These are phyloP conservation scores for Candida golubevii DNA, from an alignment of 805 yeast genomes.

Conservation along the genomic window DNA sequence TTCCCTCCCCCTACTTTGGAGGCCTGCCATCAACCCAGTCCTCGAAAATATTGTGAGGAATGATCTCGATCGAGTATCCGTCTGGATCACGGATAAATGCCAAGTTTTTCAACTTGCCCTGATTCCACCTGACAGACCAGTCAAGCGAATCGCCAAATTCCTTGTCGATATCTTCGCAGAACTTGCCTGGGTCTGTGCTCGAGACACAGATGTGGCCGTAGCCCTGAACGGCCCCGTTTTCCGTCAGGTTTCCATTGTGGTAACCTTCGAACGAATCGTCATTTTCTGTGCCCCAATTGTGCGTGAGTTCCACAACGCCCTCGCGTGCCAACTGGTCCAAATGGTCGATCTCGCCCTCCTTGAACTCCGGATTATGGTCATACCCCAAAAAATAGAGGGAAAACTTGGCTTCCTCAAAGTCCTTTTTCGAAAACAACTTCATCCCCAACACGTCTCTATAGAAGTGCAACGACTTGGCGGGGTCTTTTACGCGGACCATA, in stretches of 20 bases:
- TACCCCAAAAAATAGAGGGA: constrained; percentile 84
- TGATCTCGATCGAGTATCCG: constrained; percentile 77
- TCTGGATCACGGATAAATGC: constrained; percentile 88
- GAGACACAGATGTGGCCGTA: constrained; percentile 83
- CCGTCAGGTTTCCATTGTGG: constrained; percentile 69
- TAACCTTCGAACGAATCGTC: constrained; percentile 69
- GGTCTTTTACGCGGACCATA: constrained; percentile 91
- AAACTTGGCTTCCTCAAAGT: constrained; percentile 68
- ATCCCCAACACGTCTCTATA: constrained; percentile 79
- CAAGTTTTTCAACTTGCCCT: constrained; percentile 52
- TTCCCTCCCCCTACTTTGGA: constrained; percentile 5
- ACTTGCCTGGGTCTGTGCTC: constrained; percentile 55
- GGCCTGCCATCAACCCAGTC: constrained; percentile 17
- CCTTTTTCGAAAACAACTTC: constrained; percentile 57
- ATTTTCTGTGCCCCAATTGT: constrained; percentile 91
- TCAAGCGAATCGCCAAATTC: constrained; percentile 39
- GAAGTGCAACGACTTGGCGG: constrained; percentile 67
- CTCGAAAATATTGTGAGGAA: constrained; percentile 36
- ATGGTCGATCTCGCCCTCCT: constrained; percentile 38
- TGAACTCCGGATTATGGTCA: constrained; percentile 41
- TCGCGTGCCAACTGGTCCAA: constrained; percentile 44
- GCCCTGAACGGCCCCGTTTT: constrained; percentile 62
- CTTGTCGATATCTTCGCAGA: constrained; percentile 49
- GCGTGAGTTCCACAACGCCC: constrained; percentile 83
- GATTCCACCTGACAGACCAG: constrained; percentile 57